These are phyloP conservation scores for Hura crepitans DNA, from an alignment of 441 rosid species.

Conservation along the genomic window DNA sequence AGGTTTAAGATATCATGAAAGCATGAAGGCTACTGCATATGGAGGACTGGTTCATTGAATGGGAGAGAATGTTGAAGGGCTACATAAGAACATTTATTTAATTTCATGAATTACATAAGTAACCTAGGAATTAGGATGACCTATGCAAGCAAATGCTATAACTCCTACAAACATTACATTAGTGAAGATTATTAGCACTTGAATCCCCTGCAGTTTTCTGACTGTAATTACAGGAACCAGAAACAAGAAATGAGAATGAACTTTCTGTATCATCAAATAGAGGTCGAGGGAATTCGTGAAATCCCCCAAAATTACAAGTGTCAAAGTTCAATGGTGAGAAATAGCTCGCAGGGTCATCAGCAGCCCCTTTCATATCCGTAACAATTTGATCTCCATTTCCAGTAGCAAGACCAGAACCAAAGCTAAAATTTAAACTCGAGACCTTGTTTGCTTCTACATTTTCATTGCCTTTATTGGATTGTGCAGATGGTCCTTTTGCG, in stretches of 20 bases:
- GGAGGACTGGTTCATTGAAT: too few species aligned
- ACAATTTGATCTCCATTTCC: slow-evolving; percentile 34
- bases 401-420: slow-evolving; percentile 28
- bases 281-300: slow-evolving; percentile 76
- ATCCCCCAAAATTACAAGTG: slow-evolving; percentile 64
- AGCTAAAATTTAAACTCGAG: slow-evolving; percentile 38
- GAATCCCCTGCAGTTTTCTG: slow-evolving; percentile 50
- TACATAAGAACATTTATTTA: slow-evolving; percentile 24
- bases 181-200: slow-evolving; percentile 28
- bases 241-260: slow-evolving; percentile 61
- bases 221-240: slow-evolving; percentile 59
- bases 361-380: slow-evolving; percentile 46
- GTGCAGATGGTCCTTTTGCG: slow-evolving; percentile 34
- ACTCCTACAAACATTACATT: slow-evolving; percentile 8
- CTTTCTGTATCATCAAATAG: slow-evolving; percentile 73
- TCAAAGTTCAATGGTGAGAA: slow-evolving; percentile 74
- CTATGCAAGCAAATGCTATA: slow-evolving; percentile 11
- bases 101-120: slow-evolving; percentile 17
- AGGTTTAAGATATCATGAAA: too few species aligned
- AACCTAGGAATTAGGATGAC: slow-evolving; percentile 6
- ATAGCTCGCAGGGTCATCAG: slow-evolving; percentile 49
- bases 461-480: slow-evolving; percentile 38
- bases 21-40: too few species aligned
- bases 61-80: too few species aligned
- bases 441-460: slow-evolving; percentile 37